Evolutionary conservation across 352 stramenopile genomes (phyloP), one percentile per base, ranked within the genome.

Genomic region (Globisporangium abappressorium): DNA sequence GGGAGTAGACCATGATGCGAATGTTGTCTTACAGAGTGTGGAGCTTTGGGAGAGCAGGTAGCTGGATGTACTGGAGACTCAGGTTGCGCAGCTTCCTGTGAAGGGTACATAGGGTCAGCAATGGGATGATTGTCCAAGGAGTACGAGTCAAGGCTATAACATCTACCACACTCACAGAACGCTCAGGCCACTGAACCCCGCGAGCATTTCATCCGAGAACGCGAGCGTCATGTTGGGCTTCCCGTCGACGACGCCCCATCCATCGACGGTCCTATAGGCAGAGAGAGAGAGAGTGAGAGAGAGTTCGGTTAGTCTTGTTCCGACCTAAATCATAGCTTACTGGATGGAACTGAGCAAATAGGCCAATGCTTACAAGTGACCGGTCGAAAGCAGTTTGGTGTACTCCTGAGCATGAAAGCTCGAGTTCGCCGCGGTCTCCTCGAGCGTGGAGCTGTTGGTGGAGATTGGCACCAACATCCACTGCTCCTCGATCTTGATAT

Each of bases 81-180:
- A 64, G 41, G 22, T 69, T 69, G 14, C 64, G 64, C 20, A 69
- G 33, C 20, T 59, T 69, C 30, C 64, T 69, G 46, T 46, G 15
- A 14, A 46, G 24, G 34, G 8, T 14, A 14, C 8, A 41, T 8
- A 41, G 24, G 34, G 34, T 41, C 12, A 41, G 34, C 9, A 41
- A 41, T 11, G 9, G 34, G 34, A 41, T 41, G 9, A 11, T 11
- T 41, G 8, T 41, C 9, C 34, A 11, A 41, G 34, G 34, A 14
- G 12, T 41, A 41, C 34, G 34, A 14, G 3, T 58, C 33, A 68
- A 20, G 0, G 28, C 15, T 11, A 26, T 38, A 24, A 26, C 24
- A 28, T 53, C 18, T 67, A 18, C 24, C 61, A 33, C 20, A 62
- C 64, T 34, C 26, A 69, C 64, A 69, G 22, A 3, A 58, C 41